Base-by-base conservation (phyloP, 495 filamentous ascomycete species). In the Daldinia concentrica region DNA sequence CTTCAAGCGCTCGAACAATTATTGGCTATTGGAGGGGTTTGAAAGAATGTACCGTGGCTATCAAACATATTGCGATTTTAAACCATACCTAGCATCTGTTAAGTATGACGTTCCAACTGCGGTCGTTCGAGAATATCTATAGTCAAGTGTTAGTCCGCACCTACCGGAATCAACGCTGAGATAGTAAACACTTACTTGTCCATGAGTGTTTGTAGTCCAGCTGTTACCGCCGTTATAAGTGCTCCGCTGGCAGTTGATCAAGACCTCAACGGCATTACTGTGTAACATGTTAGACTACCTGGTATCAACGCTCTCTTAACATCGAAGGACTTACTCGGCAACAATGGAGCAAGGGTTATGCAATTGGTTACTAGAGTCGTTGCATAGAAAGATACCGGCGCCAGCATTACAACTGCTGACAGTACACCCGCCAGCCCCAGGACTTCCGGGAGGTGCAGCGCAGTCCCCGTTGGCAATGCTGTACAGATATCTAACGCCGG, bases 401-500 rank as follows among this genome's bases (percentile, higher is more conserved):
- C 62, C 66, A 15, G 45, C 29, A 51, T 69, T 73, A 27, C 70
- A 73, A 7, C 55, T 68, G 36, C 56, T 64, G 1, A 39, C 36
- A 1, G 27, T 73, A 54, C 70, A 73, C 17, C 70, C 70, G 29
- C 70, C 70, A 8, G 27, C 56, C 11, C 70, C 70, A 4, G 70
- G 70, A 11, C 26, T 48, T 14, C 70, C 70, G 6, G 70, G 59
- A 5, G 70, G 70, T 11, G 70, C 70, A 9, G 66, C 58, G 37
- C 70, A 73, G 27, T 69, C 70, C 22, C 45, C 70, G 24, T 73
- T 73, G 15, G 60, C 70, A 45, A 73, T 73, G 65, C 70, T 69
- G 60, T 73, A 73, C 9, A 73, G 48, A 51, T 73, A 73, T 39
- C 66, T 69, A 1, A 73, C 41, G 1, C 62, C 70, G 6, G 7